Evolutionary conservation across 805 yeast genomes (phyloP).

Genomic region (Danielia oregonensis): DNA sequence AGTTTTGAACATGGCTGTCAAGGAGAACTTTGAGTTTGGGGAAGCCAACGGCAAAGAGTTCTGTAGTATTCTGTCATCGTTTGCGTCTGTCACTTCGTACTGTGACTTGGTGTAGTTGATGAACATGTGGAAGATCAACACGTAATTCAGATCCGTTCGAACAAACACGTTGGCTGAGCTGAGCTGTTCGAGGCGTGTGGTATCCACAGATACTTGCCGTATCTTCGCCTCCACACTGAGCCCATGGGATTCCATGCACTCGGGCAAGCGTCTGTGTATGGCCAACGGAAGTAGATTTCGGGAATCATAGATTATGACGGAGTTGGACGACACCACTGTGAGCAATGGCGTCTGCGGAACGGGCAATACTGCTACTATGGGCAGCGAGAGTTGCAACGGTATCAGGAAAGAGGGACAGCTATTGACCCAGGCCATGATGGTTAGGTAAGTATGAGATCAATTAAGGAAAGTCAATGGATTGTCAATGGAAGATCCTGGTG

Average conservation of each 20-base stretch:
- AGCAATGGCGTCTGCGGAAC: slow-evolving; percentile 16
- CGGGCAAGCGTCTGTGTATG: slow-evolving; percentile 11
- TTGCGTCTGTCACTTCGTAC: slow-evolving; percentile 26
- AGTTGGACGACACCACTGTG: slow-evolving; percentile 7
- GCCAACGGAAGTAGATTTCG: slow-evolving; percentile 13
- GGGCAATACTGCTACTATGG: slow-evolving; percentile 5
- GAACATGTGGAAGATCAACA: slow-evolving; percentile 17
- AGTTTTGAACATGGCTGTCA: slow-evolving; percentile 25
- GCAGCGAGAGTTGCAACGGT: slow-evolving; percentile 19
- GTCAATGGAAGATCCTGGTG: slow-evolving; percentile 8
- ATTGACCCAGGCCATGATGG: slow-evolving; percentile 35
- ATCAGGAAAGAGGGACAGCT: slow-evolving; percentile 27
- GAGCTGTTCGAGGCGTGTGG: slow-evolving; percentile 26
- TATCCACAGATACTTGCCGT: slow-evolving; percentile 33
- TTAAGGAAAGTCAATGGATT: slow-evolving; percentile 6
- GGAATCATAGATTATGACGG: slow-evolving; percentile 8
- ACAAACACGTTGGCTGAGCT: slow-evolving; percentile 11
- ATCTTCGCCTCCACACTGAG: slow-evolving; percentile 12
- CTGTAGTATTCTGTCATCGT: slow-evolving; percentile 30
- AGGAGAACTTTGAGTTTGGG: slow-evolving; percentile 22
- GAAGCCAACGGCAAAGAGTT: slow-evolving; percentile 31
- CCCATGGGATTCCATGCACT: slow-evolving; percentile 13
- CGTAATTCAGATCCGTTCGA: slow-evolving; percentile 9
- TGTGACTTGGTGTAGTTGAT: slow-evolving; percentile 29
- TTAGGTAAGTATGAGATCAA: slow-evolving; percentile 7